Evolutionary conservation across 106 monocot species (phyloP), one percentile per base, ranked within the genome.

Genomic region (Apostasia ramifera): DNA sequence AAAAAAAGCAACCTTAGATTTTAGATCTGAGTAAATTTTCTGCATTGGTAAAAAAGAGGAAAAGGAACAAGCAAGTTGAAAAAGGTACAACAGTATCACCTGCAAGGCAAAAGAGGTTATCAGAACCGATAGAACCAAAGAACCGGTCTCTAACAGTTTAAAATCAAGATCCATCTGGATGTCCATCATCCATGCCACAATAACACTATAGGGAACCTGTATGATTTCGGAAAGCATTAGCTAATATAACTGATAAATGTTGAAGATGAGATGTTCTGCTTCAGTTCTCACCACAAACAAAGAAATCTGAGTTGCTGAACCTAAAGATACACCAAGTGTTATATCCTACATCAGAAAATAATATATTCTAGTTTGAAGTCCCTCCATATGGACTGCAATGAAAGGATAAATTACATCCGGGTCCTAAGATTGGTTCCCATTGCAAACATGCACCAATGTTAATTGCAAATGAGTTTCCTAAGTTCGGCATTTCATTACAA

Each of bases 271-370:
- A 50, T 47, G 4, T 8, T 70, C 5, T 63, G 37, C 55, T 47
- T 58, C 55, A 49, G 62, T 14, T 8, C 82, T 78, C 61, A 92
- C 95, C 79, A 95, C 95, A 75, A 95, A 95, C 80, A 95, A 73
- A 50, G 88, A 91, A 14, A 95, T 86, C 69, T 91, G 95, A 49
- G 95, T 86, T 53, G 91, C 88, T 15, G 95, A 95, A 4, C 95
- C 95, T 43, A 95, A 68, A 1, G 91, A 74, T 39, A 95, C 95
- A n/a, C 91, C 95, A 56, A 95, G 75, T 8, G 91, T 86, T 50
- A 95, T 91, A 70, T 91, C 91, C 93, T 93, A 70, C 38, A 78
- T 2, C n/a, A 72, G 12, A 61, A 13, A 12, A 42, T 45, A 6
- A 65, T n/a, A 13, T 55, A 6, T 12, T 51, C 37, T 4, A 3